phyloP scores from a whole-genome alignment of 2,329 filamentous ascomycete genomes.

The Cercospora berteroae region DNA sequence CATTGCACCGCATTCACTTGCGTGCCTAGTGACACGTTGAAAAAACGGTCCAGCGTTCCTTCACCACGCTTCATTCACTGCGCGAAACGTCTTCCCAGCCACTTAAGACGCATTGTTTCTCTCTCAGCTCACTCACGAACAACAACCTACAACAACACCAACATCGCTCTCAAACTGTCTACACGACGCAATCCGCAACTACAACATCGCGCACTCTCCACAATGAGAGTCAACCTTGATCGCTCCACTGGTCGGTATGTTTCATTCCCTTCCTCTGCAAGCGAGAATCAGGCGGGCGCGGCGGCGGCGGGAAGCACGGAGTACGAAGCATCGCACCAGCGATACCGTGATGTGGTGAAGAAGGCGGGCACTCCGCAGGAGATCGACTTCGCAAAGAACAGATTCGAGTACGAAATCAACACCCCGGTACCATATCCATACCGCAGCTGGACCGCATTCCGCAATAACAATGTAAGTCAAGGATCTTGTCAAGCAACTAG shows the following conservation, averaged over 20 bases:
- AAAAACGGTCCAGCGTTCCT: neutral
- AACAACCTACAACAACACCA: neutral
- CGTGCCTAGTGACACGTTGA: neutral
- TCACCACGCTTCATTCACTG: neutral
- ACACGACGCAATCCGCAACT: neutral
- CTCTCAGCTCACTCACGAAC: neutral
- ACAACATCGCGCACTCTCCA: neutral
- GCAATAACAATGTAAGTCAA: neutral
- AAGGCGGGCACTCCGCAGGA: neutral
- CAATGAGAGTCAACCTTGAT: neutral
- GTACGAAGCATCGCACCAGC: neutral
- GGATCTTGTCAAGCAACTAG: too few relatives aligned
- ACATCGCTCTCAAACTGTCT: slow-evolving; percentile 7
- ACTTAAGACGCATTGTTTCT: neutral
- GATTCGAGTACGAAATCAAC: neutral
- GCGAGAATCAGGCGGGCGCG: neutral
- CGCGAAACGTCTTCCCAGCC: neutral
- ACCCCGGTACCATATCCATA: neutral
- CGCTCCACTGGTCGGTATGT: neutral
- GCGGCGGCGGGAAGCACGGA: neutral
- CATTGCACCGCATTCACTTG: neutral
- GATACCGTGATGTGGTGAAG: neutral
- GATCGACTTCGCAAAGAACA: neutral
- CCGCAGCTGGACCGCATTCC: neutral
- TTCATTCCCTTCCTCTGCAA: neutral